Base-by-base conservation (phyloP, 352 stramenopile species). In the Phytophthora constricta region DNA sequence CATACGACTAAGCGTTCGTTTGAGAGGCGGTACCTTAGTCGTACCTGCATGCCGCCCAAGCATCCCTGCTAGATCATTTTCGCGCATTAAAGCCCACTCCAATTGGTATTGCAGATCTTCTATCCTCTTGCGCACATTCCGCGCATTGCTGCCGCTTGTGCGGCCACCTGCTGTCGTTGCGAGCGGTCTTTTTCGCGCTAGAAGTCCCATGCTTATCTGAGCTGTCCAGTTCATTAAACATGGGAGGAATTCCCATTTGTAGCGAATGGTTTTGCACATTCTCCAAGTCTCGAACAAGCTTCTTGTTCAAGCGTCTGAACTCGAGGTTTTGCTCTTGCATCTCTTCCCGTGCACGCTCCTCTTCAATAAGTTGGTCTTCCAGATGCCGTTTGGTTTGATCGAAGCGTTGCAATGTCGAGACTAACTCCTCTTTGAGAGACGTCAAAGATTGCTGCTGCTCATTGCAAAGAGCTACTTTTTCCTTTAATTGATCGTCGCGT, bases 321-420 rank as follows among this genome's bases (percentile, higher is more conserved):
- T 90, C 84, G 25, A 93, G 58, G 39, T 85, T 91, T 46, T 92
- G 74, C 41, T 95, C 84, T 51, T 95, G 86, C 50, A 86, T 74
- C 34, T 92, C 84, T 50, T 93, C 86, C 4, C 81, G 57, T 27
- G 74, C 70, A 16, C 81, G 80, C 57, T 95, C 86, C 51, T 95
- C 86, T 54, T 90, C 83, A 34, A 83, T 77, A 8, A 95, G 74
- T 45, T 93, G 84, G 66, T 95, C 86, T 70, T 95, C 84, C 2
- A 93, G 57, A 45, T 91, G 80, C 2, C 86, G 81, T 49, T 92
- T 95, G 3, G 79, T 89, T 45, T 92, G 82, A 20, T 91, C 83
- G 16, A 81, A 87, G 2, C 80, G 79, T 54, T 84, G 80, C 28
- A 87, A 53, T 10, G 74, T 78, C 2, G 68, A 85, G 19, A 82